Base-by-base conservation (phyloP, 2,329 filamentous ascomycete species). In the Rosellinia necatrix region DNA sequence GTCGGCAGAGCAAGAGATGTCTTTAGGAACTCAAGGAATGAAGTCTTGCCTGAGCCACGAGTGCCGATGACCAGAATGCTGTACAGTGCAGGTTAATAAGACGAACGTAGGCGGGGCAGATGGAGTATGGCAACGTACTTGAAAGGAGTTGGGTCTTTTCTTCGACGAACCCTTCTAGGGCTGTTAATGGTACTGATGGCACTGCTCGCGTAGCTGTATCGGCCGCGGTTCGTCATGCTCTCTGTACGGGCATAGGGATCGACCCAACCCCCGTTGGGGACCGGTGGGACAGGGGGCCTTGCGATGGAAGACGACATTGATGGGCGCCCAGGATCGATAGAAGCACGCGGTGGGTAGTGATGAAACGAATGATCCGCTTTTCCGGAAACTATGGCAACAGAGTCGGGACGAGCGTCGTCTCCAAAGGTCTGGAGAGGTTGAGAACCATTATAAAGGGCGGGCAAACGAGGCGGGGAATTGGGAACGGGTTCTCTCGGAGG, bases 81-180 rank as follows among this genome's bases (percentile, higher is more conserved):
- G 25, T 53, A 22, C 21, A 52, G 30, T 3, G 6, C 3, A 6
- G 4, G 60, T 71, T 38, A 71, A 59, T 27, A 40, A 44, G 38
- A 38, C 30, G 15, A 13, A 42, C 13, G 12, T 12, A 30, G 22
- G 24, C 9, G 12, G 8, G n/a, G 25, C 24, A 48, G 24, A 37
- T 10, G 15, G 42, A 43, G 8, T 43, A 21, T 2, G 27, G 19
- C 34, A 24, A 83, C 92, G 83, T 80, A 97, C 93, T 99, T 99
- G 84, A 97, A 96, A 1, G 94, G 92, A 9, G 93, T 97, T 7
- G 94, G 94, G 70, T 99, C 94, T 80, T 96, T 97, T 78, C 94
- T 88, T 78, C 93, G 89, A 67, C 94, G 87, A 64, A 97, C 88
- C 71, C 92, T 87, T 64, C 94, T 87, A 61, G 94, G 93, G 73